phyloP scores from a whole-genome alignment of 2,329 filamentous ascomycete species.

The Phoma sp. region DNA sequence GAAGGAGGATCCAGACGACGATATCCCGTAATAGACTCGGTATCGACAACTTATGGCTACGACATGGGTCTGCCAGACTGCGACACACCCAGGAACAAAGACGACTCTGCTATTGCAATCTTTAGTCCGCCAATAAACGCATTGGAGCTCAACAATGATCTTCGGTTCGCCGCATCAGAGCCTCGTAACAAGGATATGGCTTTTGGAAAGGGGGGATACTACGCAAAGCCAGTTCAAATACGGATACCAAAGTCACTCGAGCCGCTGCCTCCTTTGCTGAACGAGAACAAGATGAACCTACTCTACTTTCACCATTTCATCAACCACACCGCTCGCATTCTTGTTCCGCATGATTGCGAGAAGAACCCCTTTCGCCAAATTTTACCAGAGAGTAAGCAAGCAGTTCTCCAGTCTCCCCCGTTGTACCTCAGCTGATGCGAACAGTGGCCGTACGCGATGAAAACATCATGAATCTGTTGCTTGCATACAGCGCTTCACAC shows the following conservation, averaged over 20 bases:
- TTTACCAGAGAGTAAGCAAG: slow-evolving; percentile 64
- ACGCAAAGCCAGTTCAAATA: slow-evolving; percentile 71
- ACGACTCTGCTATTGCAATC: slow-evolving; percentile 66
- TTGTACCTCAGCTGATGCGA: slow-evolving; percentile 27
- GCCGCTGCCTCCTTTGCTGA: slow-evolving; percentile 62
- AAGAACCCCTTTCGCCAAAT: slow-evolving; percentile 67
- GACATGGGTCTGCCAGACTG: slow-evolving; percentile 73
- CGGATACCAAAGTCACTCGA: slow-evolving; percentile 64
- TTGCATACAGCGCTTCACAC: slow-evolving; percentile 86
- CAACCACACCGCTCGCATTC: slow-evolving; percentile 76
- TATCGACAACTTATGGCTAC: slow-evolving; percentile 67
- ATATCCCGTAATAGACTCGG: slow-evolving; percentile 39
- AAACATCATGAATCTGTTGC: slow-evolving; percentile 75
- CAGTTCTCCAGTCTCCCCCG: no score
- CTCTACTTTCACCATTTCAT: slow-evolving; percentile 77
- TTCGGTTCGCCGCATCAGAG: slow-evolving; percentile 43
- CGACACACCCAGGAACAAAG: slow-evolving; percentile 75
- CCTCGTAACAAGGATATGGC: slow-evolving; percentile 57
- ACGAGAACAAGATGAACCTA: slow-evolving; percentile 80
- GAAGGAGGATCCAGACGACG: slow-evolving; percentile 54
- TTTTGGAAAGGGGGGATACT: slow-evolving; percentile 70
- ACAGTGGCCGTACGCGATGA: slow-evolving; percentile 70
- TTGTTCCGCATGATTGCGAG: slow-evolving; percentile 67
- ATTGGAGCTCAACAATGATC: slow-evolving; percentile 43
- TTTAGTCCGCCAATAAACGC: slow-evolving; percentile 43